phyloP scores from a whole-genome alignment of 1,284 basidiomycete species.

The Ceratobasidium sp. region DNA sequence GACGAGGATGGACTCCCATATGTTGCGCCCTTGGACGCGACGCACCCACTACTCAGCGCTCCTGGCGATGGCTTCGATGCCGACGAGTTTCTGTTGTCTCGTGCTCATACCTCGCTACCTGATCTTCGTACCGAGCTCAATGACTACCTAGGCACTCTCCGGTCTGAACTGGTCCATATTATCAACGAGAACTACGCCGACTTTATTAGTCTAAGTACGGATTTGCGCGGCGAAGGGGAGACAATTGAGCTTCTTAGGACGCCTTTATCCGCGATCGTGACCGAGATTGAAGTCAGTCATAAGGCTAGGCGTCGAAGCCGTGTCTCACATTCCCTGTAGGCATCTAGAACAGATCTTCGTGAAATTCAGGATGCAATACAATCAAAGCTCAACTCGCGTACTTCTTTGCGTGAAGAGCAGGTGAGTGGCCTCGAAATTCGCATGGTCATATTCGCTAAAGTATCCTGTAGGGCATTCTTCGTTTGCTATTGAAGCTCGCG shows the following conservation, averaged over 20 bases:
- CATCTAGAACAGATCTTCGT: slow-evolving; percentile 67
- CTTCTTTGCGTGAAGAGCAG: slow-evolving; percentile 82
- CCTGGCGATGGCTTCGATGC: slow-evolving; percentile 66
- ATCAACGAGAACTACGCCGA: slow-evolving; percentile 99
- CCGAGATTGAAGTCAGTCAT: slow-evolving; percentile 69
- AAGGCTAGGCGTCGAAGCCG: background rate
- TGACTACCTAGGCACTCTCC: slow-evolving; percentile 80
- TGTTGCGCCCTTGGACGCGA: slow-evolving; percentile 32
- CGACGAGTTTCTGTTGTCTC: slow-evolving; percentile 87
- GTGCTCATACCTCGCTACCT: slow-evolving; percentile 83
- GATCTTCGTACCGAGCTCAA: slow-evolving; percentile 88
- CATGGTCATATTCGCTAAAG: background rate
- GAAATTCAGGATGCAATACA: slow-evolving; percentile 76
- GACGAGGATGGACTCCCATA: slow-evolving; percentile 27
- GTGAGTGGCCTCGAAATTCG: slow-evolving; percentile 50
- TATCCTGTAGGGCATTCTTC: slow-evolving; percentile 69
- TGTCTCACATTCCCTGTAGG: slow-evolving; percentile 51
- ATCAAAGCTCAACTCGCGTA: slow-evolving; percentile 74
- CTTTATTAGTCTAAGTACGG: slow-evolving; percentile 93
- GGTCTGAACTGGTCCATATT: slow-evolving; percentile 90
- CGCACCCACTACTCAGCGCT: slow-evolving; percentile 26
- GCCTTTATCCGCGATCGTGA: slow-evolving; percentile 69
- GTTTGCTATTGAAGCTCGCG: slow-evolving; percentile 85
- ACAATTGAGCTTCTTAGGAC: slow-evolving; percentile 69
- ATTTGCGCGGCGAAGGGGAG: slow-evolving; percentile 81